These are phyloP conservation scores for Dissophora globulifera DNA, from an alignment of 192 early-diverging fungal species.

Conservation along the genomic window DNA sequence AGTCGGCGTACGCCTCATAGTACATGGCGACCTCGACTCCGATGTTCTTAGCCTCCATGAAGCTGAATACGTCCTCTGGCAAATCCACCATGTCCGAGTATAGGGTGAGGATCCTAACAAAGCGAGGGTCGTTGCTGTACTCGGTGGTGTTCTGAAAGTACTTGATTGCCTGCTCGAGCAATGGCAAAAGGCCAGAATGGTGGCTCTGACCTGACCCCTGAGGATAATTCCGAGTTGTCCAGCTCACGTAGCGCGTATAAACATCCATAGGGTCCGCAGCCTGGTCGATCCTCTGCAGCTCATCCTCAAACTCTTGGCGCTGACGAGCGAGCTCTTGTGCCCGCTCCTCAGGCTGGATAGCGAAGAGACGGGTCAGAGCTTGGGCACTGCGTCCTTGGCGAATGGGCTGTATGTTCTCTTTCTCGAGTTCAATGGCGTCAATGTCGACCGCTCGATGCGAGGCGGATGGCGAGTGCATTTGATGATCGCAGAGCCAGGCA, in stretches of 20 bases:
- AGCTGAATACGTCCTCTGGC: constrained; percentile 80
- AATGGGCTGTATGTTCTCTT: constrained; percentile 82
- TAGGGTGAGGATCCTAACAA: constrained; percentile 37
- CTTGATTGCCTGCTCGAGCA: constrained; percentile 61
- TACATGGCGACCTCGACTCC: constrained; percentile 70
- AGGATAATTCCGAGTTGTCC: constrained; percentile 71
- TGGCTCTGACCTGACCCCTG: constrained; percentile 61
- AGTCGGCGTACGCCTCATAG: constrained; percentile 81
- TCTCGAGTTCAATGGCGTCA: constrained; percentile 69
- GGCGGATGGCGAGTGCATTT: neutral
- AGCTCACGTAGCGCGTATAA: constrained; percentile 66
- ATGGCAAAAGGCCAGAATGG: constrained; percentile 58
- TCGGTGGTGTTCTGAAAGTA: constrained; percentile 63
- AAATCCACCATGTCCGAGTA: constrained; percentile 66
- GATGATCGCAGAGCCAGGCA: neutral
- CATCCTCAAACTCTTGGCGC: constrained; percentile 34
- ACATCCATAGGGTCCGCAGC: constrained; percentile 70
- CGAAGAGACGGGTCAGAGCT: constrained; percentile 36
- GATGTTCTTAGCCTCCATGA: constrained; percentile 76
- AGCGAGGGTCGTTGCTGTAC: constrained; percentile 71
- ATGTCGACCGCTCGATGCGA: constrained; percentile 10
- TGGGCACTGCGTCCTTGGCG: constrained; percentile 73
- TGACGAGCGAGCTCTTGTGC: constrained; percentile 21
- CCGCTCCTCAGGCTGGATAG: constrained; percentile 34
- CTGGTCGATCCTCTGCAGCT: constrained; percentile 51